A percentile compares a stretch with the other conserved stretches of the same genome.
These are phyloP conservation scores for Malus sieversii DNA, from an alignment of 306 rosid species.

Conservation along the genomic window DNA sequence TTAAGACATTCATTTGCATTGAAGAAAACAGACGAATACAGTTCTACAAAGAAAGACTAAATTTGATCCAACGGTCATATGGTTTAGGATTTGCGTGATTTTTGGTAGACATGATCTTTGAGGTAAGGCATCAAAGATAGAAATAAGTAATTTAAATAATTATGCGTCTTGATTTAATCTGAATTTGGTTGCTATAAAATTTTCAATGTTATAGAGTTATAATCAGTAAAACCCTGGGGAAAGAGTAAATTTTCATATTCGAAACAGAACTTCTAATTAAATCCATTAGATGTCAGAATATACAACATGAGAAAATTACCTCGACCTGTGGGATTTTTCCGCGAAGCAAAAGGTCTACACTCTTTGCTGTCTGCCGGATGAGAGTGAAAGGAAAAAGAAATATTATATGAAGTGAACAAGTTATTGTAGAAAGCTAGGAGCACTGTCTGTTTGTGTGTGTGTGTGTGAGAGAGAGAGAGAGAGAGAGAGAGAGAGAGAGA, in stretches of 20 bases:
- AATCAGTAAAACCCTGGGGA: neutral
- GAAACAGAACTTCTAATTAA: conserved; percentile 1
- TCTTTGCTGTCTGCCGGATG: conserved; percentile 49
- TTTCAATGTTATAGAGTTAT: neutral
- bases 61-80: too few relatives aligned
- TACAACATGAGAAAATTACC: conserved; percentile 34
- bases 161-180: neutral
- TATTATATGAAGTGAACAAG: conserved; percentile 1
- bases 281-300: conserved; percentile 9
- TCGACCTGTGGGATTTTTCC: conserved; percentile 55
- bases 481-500: neutral
- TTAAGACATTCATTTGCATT: too few relatives aligned
- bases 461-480: neutral
- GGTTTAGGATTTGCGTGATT: too few relatives aligned
- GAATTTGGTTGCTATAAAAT: neutral
- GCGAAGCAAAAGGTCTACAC: conserved; percentile 59
- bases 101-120: too few relatives aligned
- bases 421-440: neutral
- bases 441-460: too few relatives aligned
- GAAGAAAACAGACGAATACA: too few relatives aligned
- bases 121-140: neutral
- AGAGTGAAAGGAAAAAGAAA: neutral
- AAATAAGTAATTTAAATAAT: neutral
- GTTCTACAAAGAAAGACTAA: too few relatives aligned
- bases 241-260: conserved; percentile 5